Evolutionary conservation across 2,329 filamentous ascomycete genomes (phyloP).

Genomic region (Rachicladosporium sp.): DNA sequence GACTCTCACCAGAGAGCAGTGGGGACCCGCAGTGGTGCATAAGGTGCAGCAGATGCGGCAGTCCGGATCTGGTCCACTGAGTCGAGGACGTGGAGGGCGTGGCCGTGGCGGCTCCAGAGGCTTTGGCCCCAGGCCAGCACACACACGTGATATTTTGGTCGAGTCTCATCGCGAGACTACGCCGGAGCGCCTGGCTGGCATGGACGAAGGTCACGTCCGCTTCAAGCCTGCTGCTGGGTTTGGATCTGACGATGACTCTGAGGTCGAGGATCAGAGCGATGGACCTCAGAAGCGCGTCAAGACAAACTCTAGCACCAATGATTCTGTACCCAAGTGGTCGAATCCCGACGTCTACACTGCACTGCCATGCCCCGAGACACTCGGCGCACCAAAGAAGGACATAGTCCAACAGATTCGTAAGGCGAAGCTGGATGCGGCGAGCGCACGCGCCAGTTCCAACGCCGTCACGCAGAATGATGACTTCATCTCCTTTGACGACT

Average conservation of each 20-base stretch:
- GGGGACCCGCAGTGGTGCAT: slow-evolving; percentile 1
- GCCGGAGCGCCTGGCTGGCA: slow-evolving; percentile 34
- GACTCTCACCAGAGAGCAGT: slow-evolving; percentile 2
- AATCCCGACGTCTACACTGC: slow-evolving; percentile 91
- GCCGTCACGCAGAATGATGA: slow-evolving; percentile 47
- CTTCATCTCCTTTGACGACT: slow-evolving; percentile 70
- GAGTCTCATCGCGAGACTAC: slow-evolving; percentile 25
- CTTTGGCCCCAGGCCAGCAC: slow-evolving; percentile 22
- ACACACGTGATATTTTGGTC: slow-evolving; percentile 34
- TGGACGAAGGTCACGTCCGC: slow-evolving; percentile 27
- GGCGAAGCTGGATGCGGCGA: slow-evolving; percentile 56
- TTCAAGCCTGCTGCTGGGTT: slow-evolving; percentile 33
- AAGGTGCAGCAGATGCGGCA: slow-evolving; percentile 1
- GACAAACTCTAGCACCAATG: slow-evolving; percentile 6
- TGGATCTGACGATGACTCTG: slow-evolving; percentile 23
- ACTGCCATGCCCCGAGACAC: slow-evolving; percentile 66
- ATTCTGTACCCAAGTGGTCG: slow-evolving; percentile 63
- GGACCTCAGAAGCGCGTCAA: slow-evolving; percentile 21
- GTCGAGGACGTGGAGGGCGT: slow-evolving; percentile 1
- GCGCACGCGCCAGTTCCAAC: slow-evolving; percentile 29
- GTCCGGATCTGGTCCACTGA: background rate
- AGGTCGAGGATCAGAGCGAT: slow-evolving; percentile 12
- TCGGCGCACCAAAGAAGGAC: slow-evolving; percentile 63
- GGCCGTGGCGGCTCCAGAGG: slow-evolving; percentile 6
- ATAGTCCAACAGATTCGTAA: slow-evolving; percentile 88